Evolutionary conservation across 352 stramenopile species (phyloP).

Genomic region (Globisporangium mamillatum): DNA sequence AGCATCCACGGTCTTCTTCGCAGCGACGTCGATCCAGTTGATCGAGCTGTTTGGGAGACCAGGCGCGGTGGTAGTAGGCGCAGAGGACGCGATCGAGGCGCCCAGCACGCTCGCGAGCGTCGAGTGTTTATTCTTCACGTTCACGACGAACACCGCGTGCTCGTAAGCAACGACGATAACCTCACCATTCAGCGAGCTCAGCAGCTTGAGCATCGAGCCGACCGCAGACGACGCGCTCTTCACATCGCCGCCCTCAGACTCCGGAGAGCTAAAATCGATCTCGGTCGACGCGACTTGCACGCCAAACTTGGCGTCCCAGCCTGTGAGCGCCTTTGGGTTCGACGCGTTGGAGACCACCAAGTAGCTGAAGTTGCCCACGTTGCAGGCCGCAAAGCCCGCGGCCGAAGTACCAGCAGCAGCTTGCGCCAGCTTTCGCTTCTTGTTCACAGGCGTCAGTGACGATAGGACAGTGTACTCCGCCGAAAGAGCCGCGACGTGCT

Average conservation of each 20-base stretch:
- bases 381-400: slow-evolving; percentile 30
- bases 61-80: slow-evolving; percentile 12
- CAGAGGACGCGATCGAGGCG: slow-evolving; percentile 21
- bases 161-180: slow-evolving; percentile 63
- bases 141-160: slow-evolving; percentile 55
- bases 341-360: slow-evolving; percentile 44
- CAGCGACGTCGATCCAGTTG: slow-evolving; percentile 41
- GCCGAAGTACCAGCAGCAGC: slow-evolving; percentile 10
- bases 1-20: slow-evolving; percentile 20
- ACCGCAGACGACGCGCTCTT: slow-evolving; percentile 16
- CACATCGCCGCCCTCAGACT: slow-evolving; percentile 26
- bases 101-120: slow-evolving; percentile 70
- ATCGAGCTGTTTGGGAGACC: slow-evolving; percentile 42
- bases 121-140: slow-evolving; percentile 71
- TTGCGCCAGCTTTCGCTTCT: slow-evolving; percentile 62
- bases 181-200: slow-evolving; percentile 54
- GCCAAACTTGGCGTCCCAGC: slow-evolving; percentile 76
- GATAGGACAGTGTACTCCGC: slow-evolving; percentile 17
- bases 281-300: slow-evolving; percentile 57
- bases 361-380: slow-evolving; percentile 55
- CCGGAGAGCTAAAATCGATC: slow-evolving; percentile 26
- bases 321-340: slow-evolving; percentile 37
- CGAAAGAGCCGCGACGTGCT: slow-evolving; percentile 38
- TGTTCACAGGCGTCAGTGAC: slow-evolving; percentile 31
- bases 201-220: slow-evolving; percentile 46